phyloP scores from a whole-genome alignment of 768 basidiomycete genomes.

The Tephrocybe sp. region DNA sequence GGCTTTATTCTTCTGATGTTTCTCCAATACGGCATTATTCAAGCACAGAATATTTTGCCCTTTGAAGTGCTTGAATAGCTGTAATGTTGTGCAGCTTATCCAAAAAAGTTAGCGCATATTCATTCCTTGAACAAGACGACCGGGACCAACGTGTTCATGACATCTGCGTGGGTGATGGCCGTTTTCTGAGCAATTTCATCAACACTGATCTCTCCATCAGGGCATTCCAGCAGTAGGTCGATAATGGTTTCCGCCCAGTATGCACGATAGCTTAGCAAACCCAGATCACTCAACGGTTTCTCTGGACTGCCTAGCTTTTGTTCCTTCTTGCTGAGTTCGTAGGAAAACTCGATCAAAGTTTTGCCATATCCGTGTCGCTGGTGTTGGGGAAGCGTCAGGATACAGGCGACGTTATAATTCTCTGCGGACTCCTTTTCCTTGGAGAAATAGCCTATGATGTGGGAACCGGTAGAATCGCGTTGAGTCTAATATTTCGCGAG shows the following conservation, averaged over 20 bases:
- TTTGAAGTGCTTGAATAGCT: constrained; percentile 95
- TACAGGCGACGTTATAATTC: constrained; percentile 98
- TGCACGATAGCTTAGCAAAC: constrained; percentile 87
- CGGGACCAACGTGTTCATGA: constrained; percentile 94
- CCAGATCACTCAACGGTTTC: constrained; percentile 95
- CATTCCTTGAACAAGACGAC: neutral
- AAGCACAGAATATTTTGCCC: constrained; percentile 92
- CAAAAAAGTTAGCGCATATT: neutral
- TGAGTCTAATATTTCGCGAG: constrained; percentile 47
- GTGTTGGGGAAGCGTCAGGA: constrained; percentile 96
- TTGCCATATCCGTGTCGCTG: constrained; percentile 96
- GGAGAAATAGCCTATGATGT: constrained; percentile 97
- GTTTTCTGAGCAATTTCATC: constrained; percentile 98
- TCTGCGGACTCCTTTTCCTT: constrained; percentile 99
- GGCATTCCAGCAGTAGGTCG: constrained; percentile 74
- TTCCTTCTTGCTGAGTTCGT: constrained; percentile 96
- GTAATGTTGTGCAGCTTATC: constrained; percentile 86
- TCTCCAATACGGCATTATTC: constrained; percentile 86
- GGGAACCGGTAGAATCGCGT: constrained; percentile 88
- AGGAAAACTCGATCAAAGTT: constrained; percentile 95
- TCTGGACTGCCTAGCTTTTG: constrained; percentile 95
- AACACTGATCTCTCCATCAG: constrained; percentile 82
- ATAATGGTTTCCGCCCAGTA: constrained; percentile 98
- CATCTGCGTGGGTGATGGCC: constrained; percentile 90
- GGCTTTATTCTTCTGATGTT: constrained; percentile 78